A percentile compares a stretch with the other conserved stretches of the same genome.
Evolutionary conservation across 2,329 filamentous ascomycete genomes (phyloP).

Genomic region (Botrytis paeoniae): DNA sequence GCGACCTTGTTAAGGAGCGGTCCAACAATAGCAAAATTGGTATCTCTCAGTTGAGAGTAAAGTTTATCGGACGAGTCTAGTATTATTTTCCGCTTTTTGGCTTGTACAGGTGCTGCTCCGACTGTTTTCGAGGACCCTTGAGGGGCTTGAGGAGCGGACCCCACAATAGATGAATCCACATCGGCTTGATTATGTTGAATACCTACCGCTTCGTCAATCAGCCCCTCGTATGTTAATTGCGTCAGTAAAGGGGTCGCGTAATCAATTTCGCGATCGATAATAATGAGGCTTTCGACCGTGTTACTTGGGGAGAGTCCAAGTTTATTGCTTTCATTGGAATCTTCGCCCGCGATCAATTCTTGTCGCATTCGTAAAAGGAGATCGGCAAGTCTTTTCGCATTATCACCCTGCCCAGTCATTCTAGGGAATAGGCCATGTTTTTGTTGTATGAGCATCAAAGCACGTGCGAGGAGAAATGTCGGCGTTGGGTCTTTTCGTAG

Average conservation of each 20-base stretch:
- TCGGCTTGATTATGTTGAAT: constrained; percentile 93
- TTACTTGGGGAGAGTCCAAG: constrained; percentile 79
- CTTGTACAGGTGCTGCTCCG: constrained; percentile 55
- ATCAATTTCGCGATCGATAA: constrained; percentile 94
- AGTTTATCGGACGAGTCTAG: constrained; percentile 87
- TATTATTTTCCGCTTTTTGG: constrained; percentile 80
- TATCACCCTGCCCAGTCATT: constrained; percentile 93
- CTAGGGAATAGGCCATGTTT: constrained; percentile 90
- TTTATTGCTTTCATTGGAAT: constrained; percentile 58
- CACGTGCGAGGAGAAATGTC: constrained; percentile 84
- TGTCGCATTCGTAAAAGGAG: constrained; percentile 87
- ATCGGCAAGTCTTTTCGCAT: constrained; percentile 84
- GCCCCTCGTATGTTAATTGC: constrained; percentile 92
- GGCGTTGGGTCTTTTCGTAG: constrained; percentile 86
- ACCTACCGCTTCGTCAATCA: constrained; percentile 90
- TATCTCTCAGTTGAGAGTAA: constrained; percentile 82
- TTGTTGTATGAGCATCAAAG: constrained; percentile 90
- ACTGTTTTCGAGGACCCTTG: constrained; percentile 55
- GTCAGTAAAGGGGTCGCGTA: constrained; percentile 89
- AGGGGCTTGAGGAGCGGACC: constrained; percentile 59
- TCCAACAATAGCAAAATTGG: constrained; percentile 94
- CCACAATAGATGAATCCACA: constrained; percentile 85
- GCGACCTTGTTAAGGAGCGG: constrained; percentile 86
- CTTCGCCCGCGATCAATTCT: constrained; percentile 78
- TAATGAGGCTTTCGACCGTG: constrained; percentile 83